A percentile compares a stretch with the other conserved stretches of the same genome.
Evolutionary conservation across 768 basidiomycete genomes (phyloP).

Genomic region (Termitomyces sp.): DNA sequence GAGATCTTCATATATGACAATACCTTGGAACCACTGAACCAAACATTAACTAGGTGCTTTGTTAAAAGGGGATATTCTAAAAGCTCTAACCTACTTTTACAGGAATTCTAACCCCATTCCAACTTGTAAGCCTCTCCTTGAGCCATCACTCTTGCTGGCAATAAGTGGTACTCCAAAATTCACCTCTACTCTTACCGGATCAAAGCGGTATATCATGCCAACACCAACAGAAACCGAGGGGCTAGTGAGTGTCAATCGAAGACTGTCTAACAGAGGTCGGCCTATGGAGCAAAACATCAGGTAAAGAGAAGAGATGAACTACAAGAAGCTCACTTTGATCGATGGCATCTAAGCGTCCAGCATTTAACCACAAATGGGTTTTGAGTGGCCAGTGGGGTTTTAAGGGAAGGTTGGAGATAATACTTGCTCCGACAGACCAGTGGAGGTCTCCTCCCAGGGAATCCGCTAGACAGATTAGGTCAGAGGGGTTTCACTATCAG

Average conservation of each 20-base stretch:
- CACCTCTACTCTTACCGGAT: constrained; percentile 80
- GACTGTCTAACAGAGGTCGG: constrained; percentile 30
- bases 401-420: constrained; percentile 68
- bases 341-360: constrained; percentile 64
- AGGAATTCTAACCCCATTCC: constrained; percentile 75
- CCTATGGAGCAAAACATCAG: constrained; percentile 19
- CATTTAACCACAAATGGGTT: constrained; percentile 75
- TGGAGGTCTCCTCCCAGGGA: constrained; percentile 79
- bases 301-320: not conserved
- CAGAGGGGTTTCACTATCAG: not conserved
- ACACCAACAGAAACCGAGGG: constrained; percentile 80
- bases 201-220: constrained; percentile 79
- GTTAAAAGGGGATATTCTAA: not conserved
- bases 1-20: not conserved
- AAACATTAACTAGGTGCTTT: not conserved
- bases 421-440: constrained; percentile 71
- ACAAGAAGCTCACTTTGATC: constrained; percentile 42
- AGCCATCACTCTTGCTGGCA: constrained; percentile 59
- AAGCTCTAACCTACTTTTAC: not conserved
- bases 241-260: constrained; percentile 34
- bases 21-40: not conserved
- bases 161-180: constrained; percentile 85
- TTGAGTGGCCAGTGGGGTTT: constrained; percentile 86
- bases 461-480: constrained; percentile 48
- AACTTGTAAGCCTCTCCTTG: constrained; percentile 68